Percentiles rank a stretch among this genome's conserved stretches.
Conservation (phyloP, 352 stramenopile species). For the Pythium rhizo-oryzae region DNA sequence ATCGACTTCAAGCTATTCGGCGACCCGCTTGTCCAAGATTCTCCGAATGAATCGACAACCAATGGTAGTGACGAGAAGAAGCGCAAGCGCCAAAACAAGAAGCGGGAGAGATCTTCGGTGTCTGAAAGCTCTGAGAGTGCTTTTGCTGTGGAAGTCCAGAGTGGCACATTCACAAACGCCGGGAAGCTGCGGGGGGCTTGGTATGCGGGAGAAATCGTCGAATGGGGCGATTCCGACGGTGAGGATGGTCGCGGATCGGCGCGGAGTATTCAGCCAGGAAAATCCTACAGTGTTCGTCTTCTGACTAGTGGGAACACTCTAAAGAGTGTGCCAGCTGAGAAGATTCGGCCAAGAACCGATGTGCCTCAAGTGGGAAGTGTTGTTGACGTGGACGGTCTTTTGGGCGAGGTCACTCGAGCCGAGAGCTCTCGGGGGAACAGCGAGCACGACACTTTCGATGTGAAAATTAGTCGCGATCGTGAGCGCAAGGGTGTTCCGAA, state of each 20-base stretch:
- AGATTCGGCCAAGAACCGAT: slow-evolving; percentile 39
- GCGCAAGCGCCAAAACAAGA: slow-evolving; percentile 58
- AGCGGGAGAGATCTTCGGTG: slow-evolving; percentile 36
- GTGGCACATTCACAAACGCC: slow-evolving; percentile 35
- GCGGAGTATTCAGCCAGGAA: slow-evolving; percentile 29
- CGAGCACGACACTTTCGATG: slow-evolving; percentile 38
- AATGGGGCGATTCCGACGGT: neutral
- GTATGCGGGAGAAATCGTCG: slow-evolving; percentile 53
- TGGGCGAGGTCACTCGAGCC: slow-evolving; percentile 63
- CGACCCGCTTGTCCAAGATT: slow-evolving; percentile 18
- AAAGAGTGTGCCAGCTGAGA: slow-evolving; percentile 47
- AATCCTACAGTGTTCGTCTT: slow-evolving; percentile 40
- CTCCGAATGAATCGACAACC: slow-evolving; percentile 11
- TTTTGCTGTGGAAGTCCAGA: slow-evolving; percentile 54
- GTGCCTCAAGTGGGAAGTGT: slow-evolving; percentile 69
- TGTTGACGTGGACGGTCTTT: slow-evolving; percentile 62
- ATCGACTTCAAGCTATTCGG: slow-evolving; percentile 62
- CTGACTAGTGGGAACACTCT: slow-evolving; percentile 38
- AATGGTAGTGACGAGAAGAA: slow-evolving; percentile 49
- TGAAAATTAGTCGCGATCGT: slow-evolving; percentile 48
- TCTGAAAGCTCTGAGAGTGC: neutral
- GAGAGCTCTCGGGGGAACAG: slow-evolving; percentile 19
- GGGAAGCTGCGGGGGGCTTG: slow-evolving; percentile 54
- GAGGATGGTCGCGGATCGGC: neutral
- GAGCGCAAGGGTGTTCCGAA: slow-evolving; percentile 62